Evolutionary conservation across 1,284 basidiomycete genomes (phyloP).

Genomic region (Ceratobasidium sp.): DNA sequence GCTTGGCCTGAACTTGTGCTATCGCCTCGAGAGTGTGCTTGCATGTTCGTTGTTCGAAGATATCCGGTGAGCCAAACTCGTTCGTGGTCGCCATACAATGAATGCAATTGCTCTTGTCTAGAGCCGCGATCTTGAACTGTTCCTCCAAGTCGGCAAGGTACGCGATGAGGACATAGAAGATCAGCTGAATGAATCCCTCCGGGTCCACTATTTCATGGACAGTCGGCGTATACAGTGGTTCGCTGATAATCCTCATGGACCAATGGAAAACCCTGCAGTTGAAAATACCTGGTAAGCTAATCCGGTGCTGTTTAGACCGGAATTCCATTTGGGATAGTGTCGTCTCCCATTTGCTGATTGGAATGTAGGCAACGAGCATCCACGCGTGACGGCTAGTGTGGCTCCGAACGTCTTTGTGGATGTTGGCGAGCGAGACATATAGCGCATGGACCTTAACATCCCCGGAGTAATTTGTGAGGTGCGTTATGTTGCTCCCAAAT

Average conservation of each 20-base stretch:
- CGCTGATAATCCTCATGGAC: constrained; percentile 30
- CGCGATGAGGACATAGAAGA: constrained; percentile 9
- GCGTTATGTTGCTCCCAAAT: constrained; percentile 49
- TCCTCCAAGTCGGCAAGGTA: constrained; percentile 44
- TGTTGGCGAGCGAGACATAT: constrained; percentile 58
- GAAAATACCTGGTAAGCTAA: constrained; percentile 23
- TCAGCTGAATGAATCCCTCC: constrained; percentile 13
- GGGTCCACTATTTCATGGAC: constrained; percentile 14
- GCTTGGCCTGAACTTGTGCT: background rate
- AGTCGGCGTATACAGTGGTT: constrained; percentile 2
- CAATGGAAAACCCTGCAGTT: constrained; percentile 24
- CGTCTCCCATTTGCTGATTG: constrained; percentile 33
- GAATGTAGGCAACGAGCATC: constrained; percentile 40
- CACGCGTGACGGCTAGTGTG: constrained; percentile 27
- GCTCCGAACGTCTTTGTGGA: constrained; percentile 55
- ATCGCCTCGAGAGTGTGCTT: constrained; percentile 31
- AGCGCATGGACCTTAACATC: constrained; percentile 50
- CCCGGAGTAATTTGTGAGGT: constrained; percentile 48
- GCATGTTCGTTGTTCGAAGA: background rate
- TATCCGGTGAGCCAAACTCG: constrained; percentile 35
- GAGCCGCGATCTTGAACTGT: constrained; percentile 23
- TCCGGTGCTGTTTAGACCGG: background rate
- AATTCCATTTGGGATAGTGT: constrained; percentile 25
- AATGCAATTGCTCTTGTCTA: constrained; percentile 41
- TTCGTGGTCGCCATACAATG: constrained; percentile 18